Evolutionary conservation across 228 moss, liverwort and hornwort species (phyloP), one percentile per base, ranked within the genome.

Genomic region (Sphagnum fallax): DNA sequence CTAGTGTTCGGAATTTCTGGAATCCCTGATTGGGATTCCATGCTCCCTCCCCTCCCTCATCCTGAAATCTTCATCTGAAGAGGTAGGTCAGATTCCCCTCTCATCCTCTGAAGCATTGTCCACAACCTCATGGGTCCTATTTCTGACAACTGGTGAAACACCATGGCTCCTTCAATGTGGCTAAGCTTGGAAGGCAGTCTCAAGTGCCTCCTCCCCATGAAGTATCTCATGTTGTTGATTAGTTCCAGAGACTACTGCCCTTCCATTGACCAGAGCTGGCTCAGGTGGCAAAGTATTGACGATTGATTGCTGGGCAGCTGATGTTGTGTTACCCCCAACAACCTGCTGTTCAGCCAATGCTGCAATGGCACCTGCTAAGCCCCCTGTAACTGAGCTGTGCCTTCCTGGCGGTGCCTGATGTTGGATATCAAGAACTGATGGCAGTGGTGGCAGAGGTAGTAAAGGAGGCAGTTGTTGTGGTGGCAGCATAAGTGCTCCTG

Each of bases 361-460:
- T 71, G 87, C 83, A 53, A 84, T 81, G 13, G 83, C 87, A 66
- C 81, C 84, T 12, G 78, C 84, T 6, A 87, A 65, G 6, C 88
- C 80, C 10, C 78, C 87, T 65, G 85, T 75, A 8, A 76, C 66
- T 51, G 79, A 70, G 67, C 74, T 67, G 67, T 75, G 74, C 18
- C 80, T 75, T 9, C 67, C 75, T 4, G 72, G 71, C 48, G 66
- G 70, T 63, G 77, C 80, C 66, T 67, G 75, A 69, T 87, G 78
- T 72, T 76, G 70, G 0, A 50, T 10, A 65, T 83, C 87, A 48
- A 16, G 51, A 66, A 73, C 78, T 13, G 68, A 55, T 50, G 53
- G 74, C 68, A 67, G 75, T 12, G 67, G 62, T 48, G 52, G 75
- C 67, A 32, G 32, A 2, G 32, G 32, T 32, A 32, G 32, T 32